Evolutionary conservation across 2,329 filamentous ascomycete genomes (phyloP).

Genomic region (Fusarium illudens): DNA sequence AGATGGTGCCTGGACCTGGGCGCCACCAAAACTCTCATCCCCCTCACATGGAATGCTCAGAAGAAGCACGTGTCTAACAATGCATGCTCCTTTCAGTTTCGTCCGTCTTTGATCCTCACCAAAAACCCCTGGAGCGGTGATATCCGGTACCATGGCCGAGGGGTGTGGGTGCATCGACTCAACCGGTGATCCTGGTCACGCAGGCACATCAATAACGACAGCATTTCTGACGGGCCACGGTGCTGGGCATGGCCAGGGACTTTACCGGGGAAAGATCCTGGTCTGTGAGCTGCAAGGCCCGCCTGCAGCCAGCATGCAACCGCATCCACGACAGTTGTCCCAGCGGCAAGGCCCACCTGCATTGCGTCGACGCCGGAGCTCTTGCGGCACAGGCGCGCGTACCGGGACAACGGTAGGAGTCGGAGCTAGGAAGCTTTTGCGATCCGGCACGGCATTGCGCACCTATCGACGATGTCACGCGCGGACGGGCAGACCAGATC

Average conservation of each 20-base stretch:
- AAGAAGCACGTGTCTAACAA: constrained; percentile 17
- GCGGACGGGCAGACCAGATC: constrained; percentile 30
- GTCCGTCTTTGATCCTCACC: constrained; percentile 1
- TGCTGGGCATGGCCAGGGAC: constrained; percentile 35
- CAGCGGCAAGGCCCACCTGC: constrained; percentile 34
- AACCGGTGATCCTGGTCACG: constrained; percentile 5
- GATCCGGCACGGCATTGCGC: constrained; percentile 37
- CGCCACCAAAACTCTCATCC: background rate
- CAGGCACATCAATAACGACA: constrained; percentile 26
- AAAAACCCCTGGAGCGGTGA: constrained; percentile 36
- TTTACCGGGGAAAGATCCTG: constrained; percentile 37
- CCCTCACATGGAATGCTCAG: constrained; percentile 6
- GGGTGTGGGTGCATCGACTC: constrained; percentile 33
- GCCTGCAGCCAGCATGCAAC: constrained; percentile 38
- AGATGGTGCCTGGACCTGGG: background rate
- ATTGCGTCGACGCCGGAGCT: constrained; percentile 31
- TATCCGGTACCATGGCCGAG: constrained; percentile 36
- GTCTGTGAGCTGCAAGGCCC: constrained; percentile 39
- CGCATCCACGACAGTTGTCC: constrained; percentile 36
- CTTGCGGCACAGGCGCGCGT: constrained; percentile 37
- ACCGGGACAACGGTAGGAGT: constrained; percentile 39
- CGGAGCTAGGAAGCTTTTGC: constrained; percentile 30
- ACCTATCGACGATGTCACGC: constrained; percentile 35
- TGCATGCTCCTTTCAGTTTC: constrained; percentile 9
- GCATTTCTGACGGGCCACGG: constrained; percentile 31